A percentile compares a stretch with the other conserved stretches of the same genome.
These are phyloP conservation scores for Aspergillus sp. DNA, from an alignment of 2,329 filamentous ascomycete genomes.

Conservation along the genomic window DNA sequence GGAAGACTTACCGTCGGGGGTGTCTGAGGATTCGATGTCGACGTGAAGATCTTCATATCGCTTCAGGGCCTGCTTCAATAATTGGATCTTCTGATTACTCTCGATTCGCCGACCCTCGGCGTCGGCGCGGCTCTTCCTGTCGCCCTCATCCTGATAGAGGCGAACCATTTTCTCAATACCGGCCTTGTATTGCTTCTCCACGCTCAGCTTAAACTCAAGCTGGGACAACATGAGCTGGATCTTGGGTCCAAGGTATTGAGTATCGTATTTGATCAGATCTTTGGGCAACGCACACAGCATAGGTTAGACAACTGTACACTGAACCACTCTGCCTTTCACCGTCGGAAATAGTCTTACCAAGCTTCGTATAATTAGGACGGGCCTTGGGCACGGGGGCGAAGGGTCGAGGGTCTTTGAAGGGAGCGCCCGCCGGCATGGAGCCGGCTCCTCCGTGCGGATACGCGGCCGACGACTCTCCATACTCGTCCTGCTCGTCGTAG, in stretches of 20 bases:
- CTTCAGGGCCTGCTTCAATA: conserved; percentile 93
- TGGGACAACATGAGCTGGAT: conserved; percentile 99
- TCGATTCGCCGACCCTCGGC: conserved; percentile 86
- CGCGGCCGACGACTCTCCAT: conserved; percentile 56
- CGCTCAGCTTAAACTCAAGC: conserved; percentile 96
- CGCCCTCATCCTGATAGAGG: conserved; percentile 94
- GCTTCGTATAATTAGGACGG: conserved; percentile 89
- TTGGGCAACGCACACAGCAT: conserved; percentile 5
- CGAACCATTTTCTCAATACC: conserved; percentile 99
- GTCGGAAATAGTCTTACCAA: conserved; percentile 62
- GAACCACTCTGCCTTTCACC: background rate
- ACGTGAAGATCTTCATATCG: conserved; percentile 97
- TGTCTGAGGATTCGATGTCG: conserved; percentile 78
- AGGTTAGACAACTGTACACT: background rate
- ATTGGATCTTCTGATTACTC: conserved; percentile 95
- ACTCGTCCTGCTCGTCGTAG: conserved; percentile 60
- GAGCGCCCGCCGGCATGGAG: conserved; percentile 77
- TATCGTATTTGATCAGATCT: conserved; percentile 99
- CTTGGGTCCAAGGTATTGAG: conserved; percentile 87
- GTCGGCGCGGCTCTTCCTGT: conserved; percentile 91
- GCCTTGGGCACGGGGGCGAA: conserved; percentile 67
- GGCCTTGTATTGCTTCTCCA: conserved; percentile 98
- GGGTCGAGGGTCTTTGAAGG: conserved; percentile 72
- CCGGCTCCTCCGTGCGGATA: conserved; percentile 65
- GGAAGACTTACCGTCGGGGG: conserved; percentile 68